Evolutionary conservation across 176 grass and related monocot genomes (phyloP).

Genomic region (Microstegium vimineum): DNA sequence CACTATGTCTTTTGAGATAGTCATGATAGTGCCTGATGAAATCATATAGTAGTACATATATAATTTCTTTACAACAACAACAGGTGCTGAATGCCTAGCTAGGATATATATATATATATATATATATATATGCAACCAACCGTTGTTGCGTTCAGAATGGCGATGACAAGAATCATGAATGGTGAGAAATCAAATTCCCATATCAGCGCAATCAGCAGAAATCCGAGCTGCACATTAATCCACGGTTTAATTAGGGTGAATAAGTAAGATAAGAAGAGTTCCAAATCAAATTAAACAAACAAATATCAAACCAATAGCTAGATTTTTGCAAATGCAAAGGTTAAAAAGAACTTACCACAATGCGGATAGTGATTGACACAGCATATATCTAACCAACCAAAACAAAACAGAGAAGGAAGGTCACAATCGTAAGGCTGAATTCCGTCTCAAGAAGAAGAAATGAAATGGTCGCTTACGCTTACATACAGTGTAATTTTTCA

Average conservation of each 20-base stretch:
- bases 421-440: not conserved
- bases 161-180: slow-evolving; percentile 92
- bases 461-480: slow-evolving; percentile 2
- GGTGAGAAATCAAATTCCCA: slow-evolving; percentile 99
- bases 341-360: no score
- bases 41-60: not conserved
- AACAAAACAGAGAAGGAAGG: not conserved
- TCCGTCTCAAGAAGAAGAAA: not conserved
- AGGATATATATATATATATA: no score
- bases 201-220: slow-evolving; percentile 87
- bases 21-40: slow-evolving; percentile 91
- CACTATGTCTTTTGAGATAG: slow-evolving; percentile 86
- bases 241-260: not conserved
- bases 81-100: no score
- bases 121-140: no score
- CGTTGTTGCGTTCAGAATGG: slow-evolving; percentile 87
- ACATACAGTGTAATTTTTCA: slow-evolving; percentile 99
- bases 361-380: no score
- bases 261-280: no score
- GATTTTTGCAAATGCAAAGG: no score
- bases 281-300: no score
- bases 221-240: slow-evolving; percentile 65
- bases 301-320: not conserved
- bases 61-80: no score
- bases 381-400: no score